Conservation (phyloP, 495 filamentous ascomycete genomes). For the Podospora sp. region DNA sequence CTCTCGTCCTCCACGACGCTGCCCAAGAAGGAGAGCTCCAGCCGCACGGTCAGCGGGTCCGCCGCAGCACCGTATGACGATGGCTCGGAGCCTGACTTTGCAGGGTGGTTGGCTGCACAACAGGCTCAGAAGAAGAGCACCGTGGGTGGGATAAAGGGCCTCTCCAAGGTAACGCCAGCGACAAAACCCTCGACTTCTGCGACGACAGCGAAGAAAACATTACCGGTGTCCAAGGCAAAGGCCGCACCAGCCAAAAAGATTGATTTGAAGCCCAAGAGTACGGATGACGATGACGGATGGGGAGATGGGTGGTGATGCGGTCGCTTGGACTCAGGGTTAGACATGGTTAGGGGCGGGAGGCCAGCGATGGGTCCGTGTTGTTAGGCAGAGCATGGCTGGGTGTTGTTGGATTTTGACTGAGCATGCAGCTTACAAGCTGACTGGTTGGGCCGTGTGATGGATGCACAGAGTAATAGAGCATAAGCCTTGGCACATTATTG, state of each 20-base stretch:
- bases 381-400: neutral
- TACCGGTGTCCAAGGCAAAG: conserved; percentile 15
- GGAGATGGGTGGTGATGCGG: conserved; percentile 63
- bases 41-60: conserved; percentile 25
- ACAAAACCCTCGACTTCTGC: conserved; percentile 8
- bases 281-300: conserved; percentile 64
- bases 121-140: conserved; percentile 70
- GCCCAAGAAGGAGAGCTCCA: conserved; percentile 30
- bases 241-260: conserved; percentile 46
- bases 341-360: neutral
- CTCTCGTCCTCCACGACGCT: conserved; percentile 41
- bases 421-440: neutral
- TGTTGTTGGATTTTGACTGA: neutral
- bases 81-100: conserved; percentile 88
- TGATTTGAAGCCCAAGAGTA: conserved; percentile 58
- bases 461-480: neutral
- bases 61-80: conserved; percentile 68
- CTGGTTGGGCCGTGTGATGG: neutral
- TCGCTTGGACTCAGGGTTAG: neutral
- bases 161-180: conserved; percentile 65
- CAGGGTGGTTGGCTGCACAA: conserved; percentile 87
- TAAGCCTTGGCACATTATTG: neutral
- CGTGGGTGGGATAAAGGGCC: conserved; percentile 50
- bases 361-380: no score
- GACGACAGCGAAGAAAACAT: conserved; percentile 8